Percentiles rank a stretch among this genome's conserved stretches.
phyloP scores from a whole-genome alignment of 768 basidiomycete species.

The Galerina marginata region DNA sequence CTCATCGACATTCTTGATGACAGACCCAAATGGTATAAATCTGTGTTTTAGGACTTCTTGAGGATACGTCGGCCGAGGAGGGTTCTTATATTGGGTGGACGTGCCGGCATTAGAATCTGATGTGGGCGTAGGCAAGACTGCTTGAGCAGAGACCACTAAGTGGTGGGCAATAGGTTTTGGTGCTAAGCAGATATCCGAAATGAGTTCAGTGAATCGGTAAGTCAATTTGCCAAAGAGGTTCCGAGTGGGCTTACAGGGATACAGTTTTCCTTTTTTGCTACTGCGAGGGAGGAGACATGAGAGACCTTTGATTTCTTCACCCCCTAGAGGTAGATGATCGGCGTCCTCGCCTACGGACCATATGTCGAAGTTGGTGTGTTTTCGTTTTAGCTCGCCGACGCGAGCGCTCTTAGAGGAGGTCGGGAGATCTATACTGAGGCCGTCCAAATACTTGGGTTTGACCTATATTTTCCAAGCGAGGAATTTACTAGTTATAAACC shows the following conservation, averaged over 20 bases:
- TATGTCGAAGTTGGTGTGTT: conserved; percentile 62
- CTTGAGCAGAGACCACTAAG: conserved; percentile 60
- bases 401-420: conserved; percentile 43
- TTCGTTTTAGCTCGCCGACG: conserved; percentile 57
- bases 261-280: conserved; percentile 63
- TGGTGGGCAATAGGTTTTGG: conserved; percentile 64
- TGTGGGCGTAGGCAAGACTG: conserved; percentile 39
- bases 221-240: not conserved
- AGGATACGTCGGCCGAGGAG: conserved; percentile 62
- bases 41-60: conserved; percentile 64
- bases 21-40: conserved; percentile 68
- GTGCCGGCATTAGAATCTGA: conserved; percentile 17
- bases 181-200: conserved; percentile 39
- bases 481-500: not conserved
- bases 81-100: conserved; percentile 45
- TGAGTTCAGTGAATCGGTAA: not conserved
- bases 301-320: conserved; percentile 66
- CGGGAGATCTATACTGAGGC: conserved; percentile 51
- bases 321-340: conserved; percentile 40
- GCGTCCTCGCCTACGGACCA: conserved; percentile 61
- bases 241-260: conserved; percentile 48
- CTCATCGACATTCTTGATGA: conserved; percentile 20
- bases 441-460: conserved; percentile 67
- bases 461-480: conserved; percentile 45
- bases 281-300: conserved; percentile 70